phyloP scores from a whole-genome alignment of 306 rosid species.

The Ochetophila trinervis region DNA sequence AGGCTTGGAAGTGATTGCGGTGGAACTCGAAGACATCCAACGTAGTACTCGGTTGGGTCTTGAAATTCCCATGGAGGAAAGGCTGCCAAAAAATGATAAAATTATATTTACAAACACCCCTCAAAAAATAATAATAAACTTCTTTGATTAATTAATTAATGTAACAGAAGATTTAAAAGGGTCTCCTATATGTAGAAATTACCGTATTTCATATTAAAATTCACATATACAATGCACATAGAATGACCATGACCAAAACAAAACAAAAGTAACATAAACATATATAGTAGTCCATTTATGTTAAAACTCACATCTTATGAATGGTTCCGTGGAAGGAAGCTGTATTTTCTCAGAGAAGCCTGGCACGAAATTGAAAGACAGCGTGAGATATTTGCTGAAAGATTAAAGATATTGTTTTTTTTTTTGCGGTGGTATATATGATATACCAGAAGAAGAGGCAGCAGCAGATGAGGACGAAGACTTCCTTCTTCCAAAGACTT shows the following conservation, averaged over 20 bases:
- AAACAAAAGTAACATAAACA: no score
- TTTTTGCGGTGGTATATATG: no score
- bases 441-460: slow-evolving; percentile 50
- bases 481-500: slow-evolving; percentile 90
- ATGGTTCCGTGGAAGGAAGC: slow-evolving; percentile 46
- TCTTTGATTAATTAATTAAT: not conserved
- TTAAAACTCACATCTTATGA: slow-evolving; percentile 54
- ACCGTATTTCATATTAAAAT: no score
- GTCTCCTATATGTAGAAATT: no score
- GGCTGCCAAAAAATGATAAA: slow-evolving; percentile 34
- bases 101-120: not conserved
- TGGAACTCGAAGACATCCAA: slow-evolving; percentile 54
- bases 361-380: slow-evolving; percentile 17
- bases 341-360: slow-evolving; percentile 52
- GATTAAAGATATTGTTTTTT: not conserved
- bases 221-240: no score
- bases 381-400: not conserved
- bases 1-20: slow-evolving; percentile 62
- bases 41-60: slow-evolving; percentile 75
- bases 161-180: not conserved
- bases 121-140: not conserved
- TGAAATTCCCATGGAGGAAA: slow-evolving; percentile 56
- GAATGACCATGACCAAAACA: no score
- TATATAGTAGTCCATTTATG: not conserved
- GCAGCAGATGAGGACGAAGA: slow-evolving; percentile 44